Evolutionary conservation across 805 yeast species (phyloP).

Genomic region (Hanseniaspora guilliermondii): DNA sequence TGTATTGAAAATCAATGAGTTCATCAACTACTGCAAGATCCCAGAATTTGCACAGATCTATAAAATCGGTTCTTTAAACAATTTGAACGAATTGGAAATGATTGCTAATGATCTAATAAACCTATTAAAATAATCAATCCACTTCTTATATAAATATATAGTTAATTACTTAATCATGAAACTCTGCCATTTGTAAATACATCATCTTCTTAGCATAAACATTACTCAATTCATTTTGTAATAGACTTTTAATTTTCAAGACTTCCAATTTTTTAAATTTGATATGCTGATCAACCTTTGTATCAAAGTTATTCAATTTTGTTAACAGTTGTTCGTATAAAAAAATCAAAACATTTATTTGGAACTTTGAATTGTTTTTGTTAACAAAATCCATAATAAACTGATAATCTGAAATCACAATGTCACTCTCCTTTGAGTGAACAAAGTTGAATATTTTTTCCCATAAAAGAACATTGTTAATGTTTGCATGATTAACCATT

Average conservation of each 20-base stretch:
- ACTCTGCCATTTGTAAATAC: background rate
- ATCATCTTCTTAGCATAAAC: conserved; percentile 1
- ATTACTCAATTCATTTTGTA: background rate
- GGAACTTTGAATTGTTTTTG: background rate
- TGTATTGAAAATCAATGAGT: background rate
- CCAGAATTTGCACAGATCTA: conserved; percentile 6
- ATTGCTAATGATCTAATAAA: background rate
- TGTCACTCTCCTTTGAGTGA: background rate
- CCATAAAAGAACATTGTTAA: conserved; percentile 5
- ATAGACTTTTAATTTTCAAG: background rate
- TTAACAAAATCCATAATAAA: background rate
- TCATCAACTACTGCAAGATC: conserved; percentile 1
- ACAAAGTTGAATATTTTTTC: background rate
- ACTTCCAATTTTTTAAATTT: conserved; percentile 1
- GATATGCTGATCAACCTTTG: background rate
- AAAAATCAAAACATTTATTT: background rate
- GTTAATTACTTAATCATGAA: background rate
- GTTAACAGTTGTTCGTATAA: background rate
- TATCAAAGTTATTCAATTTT: background rate
- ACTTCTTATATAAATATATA: background rate
- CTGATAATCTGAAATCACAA: background rate
- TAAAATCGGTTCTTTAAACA: background rate
- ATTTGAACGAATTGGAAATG: background rate
- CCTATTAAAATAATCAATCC: background rate
- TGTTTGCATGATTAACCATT: background rate